These are phyloP conservation scores for Strobilomyces dryophilus DNA, from an alignment of 768 basidiomycete species.

Conservation along the genomic window DNA sequence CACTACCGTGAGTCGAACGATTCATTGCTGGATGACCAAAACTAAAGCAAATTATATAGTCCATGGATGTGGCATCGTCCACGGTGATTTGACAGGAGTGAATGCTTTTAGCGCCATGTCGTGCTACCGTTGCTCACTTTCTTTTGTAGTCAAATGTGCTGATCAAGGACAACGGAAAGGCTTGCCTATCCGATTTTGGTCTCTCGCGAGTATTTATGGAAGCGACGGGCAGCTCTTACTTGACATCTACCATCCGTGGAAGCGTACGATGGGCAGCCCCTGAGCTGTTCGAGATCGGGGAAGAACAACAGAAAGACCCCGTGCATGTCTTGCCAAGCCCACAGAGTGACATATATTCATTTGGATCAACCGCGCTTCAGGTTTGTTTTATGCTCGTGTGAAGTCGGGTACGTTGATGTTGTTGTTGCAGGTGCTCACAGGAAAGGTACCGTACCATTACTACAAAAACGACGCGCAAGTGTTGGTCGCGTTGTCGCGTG, in stretches of 20 bases:
- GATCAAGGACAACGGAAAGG: constrained; percentile 28
- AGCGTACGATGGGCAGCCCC: constrained; percentile 48
- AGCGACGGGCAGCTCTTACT: constrained; percentile 17
- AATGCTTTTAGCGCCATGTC: not conserved
- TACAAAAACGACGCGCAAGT: constrained; percentile 24
- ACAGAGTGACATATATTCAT: constrained; percentile 42
- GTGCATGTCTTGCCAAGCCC: constrained; percentile 2
- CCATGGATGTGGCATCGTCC: constrained; percentile 32
- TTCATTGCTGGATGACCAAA: not conserved
- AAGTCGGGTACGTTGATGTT: not conserved
- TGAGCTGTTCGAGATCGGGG: constrained; percentile 31
- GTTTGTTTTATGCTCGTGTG: constrained; percentile 8
- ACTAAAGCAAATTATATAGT: constrained; percentile 8
- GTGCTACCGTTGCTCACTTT: not conserved
- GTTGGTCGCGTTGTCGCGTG: constrained; percentile 15
- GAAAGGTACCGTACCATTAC: constrained; percentile 21
- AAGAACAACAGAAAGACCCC: constrained; percentile 24
- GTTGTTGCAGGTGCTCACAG: constrained; percentile 24
- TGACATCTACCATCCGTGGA: constrained; percentile 36
- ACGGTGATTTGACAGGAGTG: constrained; percentile 45
- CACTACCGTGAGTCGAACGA: constrained; percentile 14
- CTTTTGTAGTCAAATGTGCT: constrained; percentile 32
- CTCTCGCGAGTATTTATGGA: constrained; percentile 30
- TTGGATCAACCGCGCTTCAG: constrained; percentile 33
- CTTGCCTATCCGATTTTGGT: constrained; percentile 36